Conservation (phyloP, 2,329 filamentous ascomycete genomes). For the Alternaria angustiovoidea region DNA sequence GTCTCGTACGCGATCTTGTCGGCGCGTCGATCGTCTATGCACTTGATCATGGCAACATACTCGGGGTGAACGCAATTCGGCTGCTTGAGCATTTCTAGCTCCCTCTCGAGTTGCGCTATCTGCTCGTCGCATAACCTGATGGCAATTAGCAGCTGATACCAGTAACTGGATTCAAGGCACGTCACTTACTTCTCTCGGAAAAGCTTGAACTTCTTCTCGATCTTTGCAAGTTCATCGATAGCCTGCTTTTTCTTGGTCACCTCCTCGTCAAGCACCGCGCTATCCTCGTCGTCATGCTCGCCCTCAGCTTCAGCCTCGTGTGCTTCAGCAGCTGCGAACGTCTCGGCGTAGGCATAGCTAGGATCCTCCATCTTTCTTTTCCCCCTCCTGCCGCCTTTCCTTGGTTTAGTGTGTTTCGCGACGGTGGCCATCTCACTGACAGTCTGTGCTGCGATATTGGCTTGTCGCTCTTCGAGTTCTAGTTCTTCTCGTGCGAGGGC, state of each 20-base stretch:
- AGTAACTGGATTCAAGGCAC: neutral
- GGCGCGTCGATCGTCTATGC: slow-evolving; percentile 81
- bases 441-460: slow-evolving; percentile 43
- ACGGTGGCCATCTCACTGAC: slow-evolving; percentile 47
- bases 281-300: slow-evolving; percentile 56
- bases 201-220: slow-evolving; percentile 88
- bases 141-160: slow-evolving; percentile 28
- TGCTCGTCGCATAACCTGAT: slow-evolving; percentile 85
- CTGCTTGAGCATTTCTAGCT: slow-evolving; percentile 67
- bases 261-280: slow-evolving; percentile 49
- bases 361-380: slow-evolving; percentile 60
- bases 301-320: slow-evolving; percentile 61
- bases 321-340: slow-evolving; percentile 69
- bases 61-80: slow-evolving; percentile 80
- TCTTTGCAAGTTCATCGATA: slow-evolving; percentile 77
- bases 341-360: slow-evolving; percentile 42
- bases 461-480: slow-evolving; percentile 47
- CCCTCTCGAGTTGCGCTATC: slow-evolving; percentile 78
- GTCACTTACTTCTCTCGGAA: slow-evolving; percentile 78
- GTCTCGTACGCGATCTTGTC: slow-evolving; percentile 81
- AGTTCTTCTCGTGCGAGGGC: slow-evolving; percentile 42
- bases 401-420: slow-evolving; percentile 47
- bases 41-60: slow-evolving; percentile 87
- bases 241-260: slow-evolving; percentile 81
- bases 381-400: slow-evolving; percentile 55